phyloP scores from a whole-genome alignment of 2,329 filamentous ascomycete genomes.

The Hortaea sp. region DNA sequence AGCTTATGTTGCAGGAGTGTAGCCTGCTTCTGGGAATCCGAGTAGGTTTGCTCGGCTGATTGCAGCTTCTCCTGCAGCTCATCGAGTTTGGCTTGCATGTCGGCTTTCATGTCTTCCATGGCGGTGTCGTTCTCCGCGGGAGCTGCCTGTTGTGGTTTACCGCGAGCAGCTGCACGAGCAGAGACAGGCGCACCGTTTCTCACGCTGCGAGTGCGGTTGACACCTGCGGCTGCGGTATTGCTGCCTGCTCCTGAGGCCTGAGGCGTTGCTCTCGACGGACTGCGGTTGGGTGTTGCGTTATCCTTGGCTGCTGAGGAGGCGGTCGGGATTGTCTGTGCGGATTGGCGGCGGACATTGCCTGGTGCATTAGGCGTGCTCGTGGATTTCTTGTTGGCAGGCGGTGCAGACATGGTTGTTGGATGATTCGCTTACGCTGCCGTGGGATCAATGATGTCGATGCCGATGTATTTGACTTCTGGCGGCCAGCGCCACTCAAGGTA shows the following conservation, averaged over 20 bases:
- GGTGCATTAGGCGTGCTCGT: background rate
- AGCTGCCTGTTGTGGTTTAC: conserved; percentile 29
- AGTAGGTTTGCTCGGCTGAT: conserved; percentile 75
- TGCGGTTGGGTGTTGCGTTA: conserved; percentile 3
- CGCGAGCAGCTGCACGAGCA: conserved; percentile 57
- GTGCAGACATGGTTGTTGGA: background rate
- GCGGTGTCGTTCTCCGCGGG: conserved; percentile 18
- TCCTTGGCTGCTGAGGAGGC: background rate
- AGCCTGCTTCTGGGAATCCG: conserved; percentile 57
- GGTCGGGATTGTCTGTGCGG: conserved; percentile 1
- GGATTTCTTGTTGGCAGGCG: conserved; percentile 1
- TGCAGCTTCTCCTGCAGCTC: conserved; percentile 75
- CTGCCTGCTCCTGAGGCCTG: conserved; percentile 5
- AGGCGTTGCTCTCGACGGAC: conserved; percentile 14
- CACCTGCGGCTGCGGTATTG: conserved; percentile 9
- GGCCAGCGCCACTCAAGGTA: no score
- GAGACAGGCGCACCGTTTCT: conserved; percentile 57
- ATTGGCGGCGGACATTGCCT: background rate
- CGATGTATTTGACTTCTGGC: no score
- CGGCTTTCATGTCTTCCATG: conserved; percentile 56
- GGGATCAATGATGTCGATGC: no score
- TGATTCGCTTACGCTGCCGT: no score
- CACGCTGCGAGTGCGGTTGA: conserved; percentile 48
- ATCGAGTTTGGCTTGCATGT: conserved; percentile 67
- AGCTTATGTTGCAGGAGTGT: conserved; percentile 77